phyloP scores from a whole-genome alignment of 257 asterid genomes.

The Lycium barbarum region DNA sequence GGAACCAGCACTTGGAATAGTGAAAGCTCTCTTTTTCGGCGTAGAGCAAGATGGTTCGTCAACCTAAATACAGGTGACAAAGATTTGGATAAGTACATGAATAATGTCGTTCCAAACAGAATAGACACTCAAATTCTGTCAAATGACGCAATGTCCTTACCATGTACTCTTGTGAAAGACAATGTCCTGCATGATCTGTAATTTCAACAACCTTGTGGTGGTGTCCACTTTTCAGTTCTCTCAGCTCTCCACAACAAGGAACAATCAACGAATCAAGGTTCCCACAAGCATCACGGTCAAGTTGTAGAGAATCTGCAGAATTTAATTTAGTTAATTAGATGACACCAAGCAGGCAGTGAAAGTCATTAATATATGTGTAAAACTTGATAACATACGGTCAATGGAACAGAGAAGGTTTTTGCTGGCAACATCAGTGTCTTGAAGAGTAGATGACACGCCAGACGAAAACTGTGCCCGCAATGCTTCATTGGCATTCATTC shows the following conservation, averaged over 20 bases:
- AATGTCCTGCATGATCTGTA: conserved; percentile 85
- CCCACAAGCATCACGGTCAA: conserved; percentile 82
- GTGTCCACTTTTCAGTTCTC: conserved; percentile 81
- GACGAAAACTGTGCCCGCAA: conserved; percentile 71
- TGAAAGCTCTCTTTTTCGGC: conserved; percentile 68
- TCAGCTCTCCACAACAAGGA: conserved; percentile 86
- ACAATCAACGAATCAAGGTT: conserved; percentile 80
- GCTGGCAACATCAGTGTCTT: conserved; percentile 83
- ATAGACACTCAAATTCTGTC: background rate
- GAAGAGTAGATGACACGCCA: conserved; percentile 77
- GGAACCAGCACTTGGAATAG: conserved; percentile 70
- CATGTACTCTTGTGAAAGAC: conserved; percentile 82
- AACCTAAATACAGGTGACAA: conserved; percentile 51
- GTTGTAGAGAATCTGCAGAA: conserved; percentile 82
- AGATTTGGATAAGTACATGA: conserved; percentile 8
- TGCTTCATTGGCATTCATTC: conserved; percentile 72
- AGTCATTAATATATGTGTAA: conserved; percentile 1
- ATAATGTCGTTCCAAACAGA: conserved; percentile 2
- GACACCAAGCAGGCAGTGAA: background rate
- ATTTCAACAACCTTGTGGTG: conserved; percentile 77
- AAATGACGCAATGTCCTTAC: conserved; percentile 45
- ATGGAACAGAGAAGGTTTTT: conserved; percentile 77
- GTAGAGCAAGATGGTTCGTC: conserved; percentile 94
- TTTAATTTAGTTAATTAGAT: conserved; percentile 12
- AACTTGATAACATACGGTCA: conserved; percentile 64